Conservation (phyloP, 306 rosid genomes). For the Aeschynomene evenia region DNA sequence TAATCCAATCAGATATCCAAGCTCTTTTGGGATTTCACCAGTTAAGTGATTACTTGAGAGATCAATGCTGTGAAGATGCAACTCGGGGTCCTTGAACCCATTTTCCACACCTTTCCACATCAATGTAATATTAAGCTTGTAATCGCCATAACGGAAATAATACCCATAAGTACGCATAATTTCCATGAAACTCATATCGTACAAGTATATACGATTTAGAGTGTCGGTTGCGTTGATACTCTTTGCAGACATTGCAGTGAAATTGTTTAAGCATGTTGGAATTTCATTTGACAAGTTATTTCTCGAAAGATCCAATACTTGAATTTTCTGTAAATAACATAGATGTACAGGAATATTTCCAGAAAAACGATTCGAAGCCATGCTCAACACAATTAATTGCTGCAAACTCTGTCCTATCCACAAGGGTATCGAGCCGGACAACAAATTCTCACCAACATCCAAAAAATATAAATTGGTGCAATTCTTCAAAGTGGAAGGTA, state of each 20-base stretch:
- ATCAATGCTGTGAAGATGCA: constrained; percentile 10
- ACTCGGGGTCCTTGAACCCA: not conserved
- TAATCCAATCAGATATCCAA: not conserved
- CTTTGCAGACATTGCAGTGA: not conserved
- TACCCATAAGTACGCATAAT: no score
- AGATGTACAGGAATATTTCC: not conserved
- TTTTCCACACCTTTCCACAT: not conserved
- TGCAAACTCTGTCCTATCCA: constrained; percentile 18
- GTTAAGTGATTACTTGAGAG: constrained; percentile 22
- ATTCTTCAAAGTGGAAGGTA: not conserved
- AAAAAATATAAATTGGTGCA: not conserved
- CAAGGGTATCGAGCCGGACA: not conserved
- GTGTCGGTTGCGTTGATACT: not conserved
- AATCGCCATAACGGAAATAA: not conserved
- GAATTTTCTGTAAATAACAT: not conserved
- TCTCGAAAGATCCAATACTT: not conserved
- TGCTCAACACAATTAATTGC: not conserved
- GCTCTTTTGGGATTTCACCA: constrained; percentile 1
- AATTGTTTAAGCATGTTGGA: not conserved
- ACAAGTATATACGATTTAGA: not conserved
- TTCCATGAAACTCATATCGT: no score
- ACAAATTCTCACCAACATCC: not conserved
- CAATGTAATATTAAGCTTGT: not conserved
- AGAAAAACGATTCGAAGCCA: not conserved
- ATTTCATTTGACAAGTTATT: not conserved